These are phyloP conservation scores for Pinus albicaulis DNA, from an alignment of 75 land plant species.

Conservation along the genomic window DNA sequence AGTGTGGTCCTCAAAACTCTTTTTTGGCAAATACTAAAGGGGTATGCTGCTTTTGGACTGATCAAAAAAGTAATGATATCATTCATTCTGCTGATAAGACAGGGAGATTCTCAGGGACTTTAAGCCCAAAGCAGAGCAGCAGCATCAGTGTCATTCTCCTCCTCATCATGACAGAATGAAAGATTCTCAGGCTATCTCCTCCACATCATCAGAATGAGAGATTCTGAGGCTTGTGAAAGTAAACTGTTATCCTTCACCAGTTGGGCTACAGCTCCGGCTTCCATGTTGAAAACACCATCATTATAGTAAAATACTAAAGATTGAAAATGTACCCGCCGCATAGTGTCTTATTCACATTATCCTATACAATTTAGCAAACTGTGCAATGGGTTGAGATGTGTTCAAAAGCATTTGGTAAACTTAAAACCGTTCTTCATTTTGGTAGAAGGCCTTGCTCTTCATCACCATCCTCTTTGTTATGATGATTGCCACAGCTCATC, in stretches of 20 bases:
- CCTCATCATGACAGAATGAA: too few species aligned
- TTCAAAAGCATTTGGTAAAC: too few species aligned
- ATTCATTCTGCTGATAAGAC: neutral
- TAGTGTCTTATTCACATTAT: neutral
- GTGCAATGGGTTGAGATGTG: neutral
- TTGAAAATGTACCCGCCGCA: neutral
- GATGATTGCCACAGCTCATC: neutral
- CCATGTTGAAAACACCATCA: neutral
- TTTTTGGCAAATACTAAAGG: neutral
- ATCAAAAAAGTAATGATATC: neutral
- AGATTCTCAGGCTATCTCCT: too few species aligned
- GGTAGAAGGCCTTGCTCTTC: neutral
- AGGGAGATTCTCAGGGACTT: neutral
- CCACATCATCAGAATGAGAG: too few species aligned
- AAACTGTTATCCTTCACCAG: too few species aligned
- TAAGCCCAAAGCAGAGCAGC: too few species aligned
- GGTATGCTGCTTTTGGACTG: neutral
- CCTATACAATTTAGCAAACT: neutral
- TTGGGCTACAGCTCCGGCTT: neutral
- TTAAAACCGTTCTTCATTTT: neutral
- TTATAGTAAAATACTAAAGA: neutral
- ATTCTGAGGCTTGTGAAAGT: too few species aligned
- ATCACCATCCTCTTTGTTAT: neutral
- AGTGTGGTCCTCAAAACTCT: neutral
- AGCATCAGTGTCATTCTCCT: too few species aligned